A percentile compares a stretch with the other conserved stretches of the same genome.
phyloP scores from a whole-genome alignment of 164 flowering plant genomes.

The Euptelea pleiosperma region DNA sequence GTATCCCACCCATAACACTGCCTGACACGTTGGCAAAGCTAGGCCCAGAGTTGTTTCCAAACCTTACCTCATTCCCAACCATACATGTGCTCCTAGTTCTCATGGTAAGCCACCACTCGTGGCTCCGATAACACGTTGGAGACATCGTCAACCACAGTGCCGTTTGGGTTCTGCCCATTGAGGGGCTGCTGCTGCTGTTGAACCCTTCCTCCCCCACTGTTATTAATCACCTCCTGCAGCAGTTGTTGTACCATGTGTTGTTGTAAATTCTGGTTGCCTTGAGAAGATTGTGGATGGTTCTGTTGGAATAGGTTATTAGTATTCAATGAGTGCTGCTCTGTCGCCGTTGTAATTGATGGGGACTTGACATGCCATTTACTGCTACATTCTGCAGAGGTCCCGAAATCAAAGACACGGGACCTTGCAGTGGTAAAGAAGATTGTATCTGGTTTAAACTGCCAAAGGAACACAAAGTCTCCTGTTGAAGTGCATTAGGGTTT shows the following conservation, averaged over 20 bases:
- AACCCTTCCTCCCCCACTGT: slow-evolving; percentile 24
- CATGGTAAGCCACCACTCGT: slow-evolving; percentile 5
- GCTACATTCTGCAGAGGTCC: slow-evolving; percentile 45
- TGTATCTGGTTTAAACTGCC: slow-evolving; percentile 44
- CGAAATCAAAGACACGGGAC: slow-evolving; percentile 32
- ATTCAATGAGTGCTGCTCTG: slow-evolving; percentile 31
- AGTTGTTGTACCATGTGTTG: slow-evolving; percentile 82
- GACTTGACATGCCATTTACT: slow-evolving; percentile 41
- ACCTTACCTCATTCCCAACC: slow-evolving; percentile 30
- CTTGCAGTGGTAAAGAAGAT: slow-evolving; percentile 49
- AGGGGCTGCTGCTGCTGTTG: slow-evolving; percentile 39
- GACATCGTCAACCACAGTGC: slow-evolving; percentile 11
- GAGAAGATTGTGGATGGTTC: slow-evolving; percentile 35
- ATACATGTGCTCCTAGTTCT: slow-evolving; percentile 11
- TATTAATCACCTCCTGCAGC: slow-evolving; percentile 64
- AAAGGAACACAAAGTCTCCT: slow-evolving; percentile 49
- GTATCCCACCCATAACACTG: slow-evolving; percentile 22
- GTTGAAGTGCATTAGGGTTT: slow-evolving; percentile 41
- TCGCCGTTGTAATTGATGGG: slow-evolving; percentile 25
- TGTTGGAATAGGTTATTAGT: slow-evolving; percentile 35
- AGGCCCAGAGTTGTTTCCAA: slow-evolving; percentile 31
- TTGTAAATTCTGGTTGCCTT: slow-evolving; percentile 51
- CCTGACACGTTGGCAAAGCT: slow-evolving; percentile 25
- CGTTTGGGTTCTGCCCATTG: slow-evolving; percentile 38
- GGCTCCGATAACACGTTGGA: slow-evolving; percentile 6